phyloP scores from a whole-genome alignment of 495 filamentous ascomycete genomes.

The Aspergillus nidulans region DNA sequence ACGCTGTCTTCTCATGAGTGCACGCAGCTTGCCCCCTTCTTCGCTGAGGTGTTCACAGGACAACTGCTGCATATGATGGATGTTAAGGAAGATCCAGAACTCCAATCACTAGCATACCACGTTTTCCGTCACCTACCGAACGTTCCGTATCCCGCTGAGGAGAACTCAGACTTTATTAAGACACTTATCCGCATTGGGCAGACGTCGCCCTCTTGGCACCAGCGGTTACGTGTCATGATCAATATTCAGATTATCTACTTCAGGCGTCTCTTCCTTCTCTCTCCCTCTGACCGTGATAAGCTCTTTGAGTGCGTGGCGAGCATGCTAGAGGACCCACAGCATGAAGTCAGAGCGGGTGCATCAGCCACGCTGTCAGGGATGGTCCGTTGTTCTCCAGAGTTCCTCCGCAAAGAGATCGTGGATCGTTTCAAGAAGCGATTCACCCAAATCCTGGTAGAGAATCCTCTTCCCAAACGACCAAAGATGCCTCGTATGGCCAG shows the following conservation, averaged over 20 bases:
- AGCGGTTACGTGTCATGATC: slow-evolving; percentile 91
- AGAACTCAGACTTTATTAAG: slow-evolving; percentile 77
- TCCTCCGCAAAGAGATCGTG: slow-evolving; percentile 72
- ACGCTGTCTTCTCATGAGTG: slow-evolving; percentile 90
- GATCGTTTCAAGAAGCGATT: slow-evolving; percentile 71
- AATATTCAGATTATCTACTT: slow-evolving; percentile 99
- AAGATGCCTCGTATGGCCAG: slow-evolving; percentile 27
- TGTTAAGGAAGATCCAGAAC: slow-evolving; percentile 95
- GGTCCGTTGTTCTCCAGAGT: slow-evolving; percentile 92
- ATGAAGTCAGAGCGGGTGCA: slow-evolving; percentile 92
- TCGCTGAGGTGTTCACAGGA: slow-evolving; percentile 81
- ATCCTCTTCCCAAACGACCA: slow-evolving; percentile 79
- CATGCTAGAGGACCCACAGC: slow-evolving; percentile 89
- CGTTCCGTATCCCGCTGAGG: slow-evolving; percentile 83
- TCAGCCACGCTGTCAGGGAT: slow-evolving; percentile 90
- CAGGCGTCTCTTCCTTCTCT: slow-evolving; percentile 90
- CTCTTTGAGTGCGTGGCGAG: slow-evolving; percentile 86
- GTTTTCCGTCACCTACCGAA: slow-evolving; percentile 97
- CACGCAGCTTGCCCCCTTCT: slow-evolving; percentile 85
- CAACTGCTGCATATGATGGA: slow-evolving; percentile 99
- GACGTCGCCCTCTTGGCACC: slow-evolving; percentile 88
- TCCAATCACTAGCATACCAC: slow-evolving; percentile 91
- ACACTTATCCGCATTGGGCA: slow-evolving; percentile 86
- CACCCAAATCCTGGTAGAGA: slow-evolving; percentile 66
- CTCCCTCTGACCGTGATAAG: slow-evolving; percentile 64